Conservation (phyloP, 2,329 filamentous ascomycete genomes). For the Didymella keratinophila region DNA sequence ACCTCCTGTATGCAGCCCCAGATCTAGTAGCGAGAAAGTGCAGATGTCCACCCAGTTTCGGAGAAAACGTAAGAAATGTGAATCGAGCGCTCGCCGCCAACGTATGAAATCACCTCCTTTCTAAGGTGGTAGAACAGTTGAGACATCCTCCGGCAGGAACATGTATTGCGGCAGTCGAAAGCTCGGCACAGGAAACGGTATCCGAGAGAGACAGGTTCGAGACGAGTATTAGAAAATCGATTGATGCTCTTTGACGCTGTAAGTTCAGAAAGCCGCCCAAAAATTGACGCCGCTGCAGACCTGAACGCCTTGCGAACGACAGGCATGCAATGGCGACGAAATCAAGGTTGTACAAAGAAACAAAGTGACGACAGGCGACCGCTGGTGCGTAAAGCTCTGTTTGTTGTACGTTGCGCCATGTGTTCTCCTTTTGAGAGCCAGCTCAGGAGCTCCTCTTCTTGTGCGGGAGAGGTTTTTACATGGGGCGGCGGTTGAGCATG, state of each 20-base stretch:
- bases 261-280: conserved; percentile 33
- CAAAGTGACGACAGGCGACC: conserved; percentile 19
- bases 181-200: conserved; percentile 22
- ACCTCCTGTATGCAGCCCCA: conserved; percentile 39
- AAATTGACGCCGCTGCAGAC: conserved; percentile 30
- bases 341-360: conserved; percentile 35
- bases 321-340: conserved; percentile 25
- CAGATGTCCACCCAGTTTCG: conserved; percentile 37
- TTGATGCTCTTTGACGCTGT: conserved; percentile 32
- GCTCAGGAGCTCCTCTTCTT: conserved; percentile 35
- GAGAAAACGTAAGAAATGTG: conserved; percentile 18
- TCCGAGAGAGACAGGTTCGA: conserved; percentile 16
- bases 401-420: conserved; percentile 20
- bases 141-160: conserved; percentile 22
- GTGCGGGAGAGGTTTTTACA: conserved; percentile 32
- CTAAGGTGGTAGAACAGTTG: conserved; percentile 11
- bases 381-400: conserved; percentile 9
- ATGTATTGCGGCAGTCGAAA: conserved; percentile 14
- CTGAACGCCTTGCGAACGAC: conserved; percentile 26
- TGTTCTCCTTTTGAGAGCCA: conserved; percentile 41
- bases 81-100: conserved; percentile 34
- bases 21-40: conserved; percentile 37
- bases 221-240: conserved; percentile 26
- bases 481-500: conserved; percentile 52
- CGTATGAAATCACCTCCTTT: conserved; percentile 15